Base-by-base conservation (phyloP, 768 basidiomycete genomes). In the Agrocybe pediades region DNA sequence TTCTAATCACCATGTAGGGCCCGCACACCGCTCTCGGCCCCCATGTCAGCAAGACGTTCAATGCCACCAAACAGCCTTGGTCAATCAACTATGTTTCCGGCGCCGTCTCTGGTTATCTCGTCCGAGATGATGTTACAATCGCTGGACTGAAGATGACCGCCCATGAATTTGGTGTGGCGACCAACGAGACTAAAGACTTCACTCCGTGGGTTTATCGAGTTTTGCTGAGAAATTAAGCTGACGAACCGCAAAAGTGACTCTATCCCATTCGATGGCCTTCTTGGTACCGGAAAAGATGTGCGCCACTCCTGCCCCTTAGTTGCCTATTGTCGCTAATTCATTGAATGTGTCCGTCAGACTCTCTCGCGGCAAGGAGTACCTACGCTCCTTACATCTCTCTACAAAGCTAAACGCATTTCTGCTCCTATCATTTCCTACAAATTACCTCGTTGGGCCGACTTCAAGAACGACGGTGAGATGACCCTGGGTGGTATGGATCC, bases 361-460 rank as follows among this genome's bases (percentile, higher is more conserved):
- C 74, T 94, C 46, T 92, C 91, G 20, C 59, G 86, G 56, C 84
- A 94, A 66, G 57, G 72, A 41, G 78, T 80, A 1, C 68, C 70
- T 9, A 94, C 92, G 0, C 89, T 89, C 6, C 77, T 90, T 26
- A 90, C 94, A 70, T 68, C 87, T 2, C 75, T 95, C 24, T 84
- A 82, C 1, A 55, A 72, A 21, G 72, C 72, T 7, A 83, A 84
- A 24, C 71, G 82, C 46, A 84, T 94, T 51, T 57, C 71, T 21
- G 75, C 79, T 4, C 78, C 89, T 2, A 86, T 94, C 62, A 81
- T 84, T 9, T 89, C 90, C 8, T 92, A 82, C 81, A 92, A 89
- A 72, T 83, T 95, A 51, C 77, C 89, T 3, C 88, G 92, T 51
- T 71, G 87, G 27, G 76, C 80, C 7, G 90, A 93, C 65, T 71